Evolutionary conservation across 371 early-diverging fungal genomes (phyloP).

Genomic region (Lichtheimia ornata): DNA sequence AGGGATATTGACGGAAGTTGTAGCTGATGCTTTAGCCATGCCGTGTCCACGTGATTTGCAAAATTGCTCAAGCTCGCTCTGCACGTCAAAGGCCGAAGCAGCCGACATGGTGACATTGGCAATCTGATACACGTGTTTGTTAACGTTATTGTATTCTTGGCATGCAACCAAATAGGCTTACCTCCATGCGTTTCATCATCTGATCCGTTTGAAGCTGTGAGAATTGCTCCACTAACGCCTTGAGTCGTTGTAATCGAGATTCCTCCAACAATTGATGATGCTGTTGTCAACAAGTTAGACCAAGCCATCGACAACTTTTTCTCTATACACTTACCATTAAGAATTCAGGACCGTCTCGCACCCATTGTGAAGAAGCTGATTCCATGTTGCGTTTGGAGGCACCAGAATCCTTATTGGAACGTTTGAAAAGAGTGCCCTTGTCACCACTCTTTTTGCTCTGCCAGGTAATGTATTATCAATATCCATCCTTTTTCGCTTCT

Average conservation of each 20-base stretch:
- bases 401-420: conserved; percentile 14
- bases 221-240: conserved; percentile 22
- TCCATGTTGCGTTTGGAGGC: conserved; percentile 17
- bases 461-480: no score
- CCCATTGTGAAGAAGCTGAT: conserved; percentile 24
- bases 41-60: conserved; percentile 14
- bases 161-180: conserved; percentile 1
- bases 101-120: conserved; percentile 24
- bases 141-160: not conserved
- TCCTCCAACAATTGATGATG: conserved; percentile 21
- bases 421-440: conserved; percentile 23
- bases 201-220: conserved; percentile 26
- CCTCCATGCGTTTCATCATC: conserved; percentile 24
- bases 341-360: conserved; percentile 34
- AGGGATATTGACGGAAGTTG: not conserved
- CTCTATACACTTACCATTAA: conserved; percentile 29
- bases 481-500: no score
- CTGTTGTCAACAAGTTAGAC: conserved; percentile 1
- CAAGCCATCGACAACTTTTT: not conserved
- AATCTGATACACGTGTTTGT: conserved; percentile 16
- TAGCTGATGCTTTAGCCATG: conserved; percentile 13
- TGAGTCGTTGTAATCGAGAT: conserved; percentile 21
- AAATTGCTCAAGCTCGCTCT: conserved; percentile 17
- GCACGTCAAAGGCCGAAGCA: conserved; percentile 20
- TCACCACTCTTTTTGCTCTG: conserved; percentile 11